phyloP scores from a whole-genome alignment of 169 alveolate genomes.

The Cryptosporidium parvum region DNA sequence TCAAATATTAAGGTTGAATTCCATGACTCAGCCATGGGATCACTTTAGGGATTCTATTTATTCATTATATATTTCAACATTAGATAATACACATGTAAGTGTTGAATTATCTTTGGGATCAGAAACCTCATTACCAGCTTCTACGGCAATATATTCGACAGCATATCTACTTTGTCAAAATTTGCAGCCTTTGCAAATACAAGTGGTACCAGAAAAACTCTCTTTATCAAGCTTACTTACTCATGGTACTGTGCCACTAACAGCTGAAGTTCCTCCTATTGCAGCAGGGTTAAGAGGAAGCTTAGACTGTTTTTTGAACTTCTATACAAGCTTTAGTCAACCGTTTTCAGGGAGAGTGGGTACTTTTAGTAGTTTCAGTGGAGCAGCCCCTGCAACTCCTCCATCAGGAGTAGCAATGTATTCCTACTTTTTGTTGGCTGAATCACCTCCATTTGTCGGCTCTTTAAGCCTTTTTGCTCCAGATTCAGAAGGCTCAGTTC shows the following conservation, averaged over 20 bases:
- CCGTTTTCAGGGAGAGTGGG: conserved; percentile 46
- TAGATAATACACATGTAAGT: conserved; percentile 27
- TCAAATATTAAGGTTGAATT: conserved; percentile 48
- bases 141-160: conserved; percentile 38
- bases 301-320: conserved; percentile 51
- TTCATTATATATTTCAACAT: conserved; percentile 38
- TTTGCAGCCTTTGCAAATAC: conserved; percentile 35
- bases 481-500: conserved; percentile 25
- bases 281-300: conserved; percentile 45
- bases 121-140: conserved; percentile 48
- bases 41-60: conserved; percentile 65
- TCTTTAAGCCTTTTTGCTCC: conserved; percentile 41
- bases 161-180: conserved; percentile 66
- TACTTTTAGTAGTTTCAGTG: conserved; percentile 72
- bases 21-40: conserved; percentile 72
- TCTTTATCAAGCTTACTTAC: conserved; percentile 28
- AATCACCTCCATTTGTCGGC: conserved; percentile 65
- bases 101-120: conserved; percentile 53
- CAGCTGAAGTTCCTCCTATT: conserved; percentile 63
- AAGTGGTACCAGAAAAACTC: conserved; percentile 29
- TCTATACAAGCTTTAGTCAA: conserved; percentile 63
- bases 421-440: conserved; percentile 47
- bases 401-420: conserved; percentile 60
- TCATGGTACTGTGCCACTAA: conserved; percentile 36
- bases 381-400: conserved; percentile 70